phyloP scores from a whole-genome alignment of 768 basidiomycete species.

The Imleria badia region DNA sequence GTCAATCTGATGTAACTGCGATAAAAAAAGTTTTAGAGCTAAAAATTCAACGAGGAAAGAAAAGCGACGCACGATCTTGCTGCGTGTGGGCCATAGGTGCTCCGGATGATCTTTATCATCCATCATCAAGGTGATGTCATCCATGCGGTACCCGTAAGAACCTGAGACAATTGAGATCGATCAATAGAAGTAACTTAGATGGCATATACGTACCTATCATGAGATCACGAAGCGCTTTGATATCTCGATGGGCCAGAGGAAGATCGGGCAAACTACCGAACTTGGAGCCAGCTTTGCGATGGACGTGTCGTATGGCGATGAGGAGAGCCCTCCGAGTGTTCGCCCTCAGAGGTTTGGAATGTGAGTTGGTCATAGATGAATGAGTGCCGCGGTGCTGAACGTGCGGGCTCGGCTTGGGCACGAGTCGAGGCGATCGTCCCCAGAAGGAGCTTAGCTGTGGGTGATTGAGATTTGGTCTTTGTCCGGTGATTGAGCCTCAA shows the following conservation, averaged over 20 bases:
- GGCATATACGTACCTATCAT: slow-evolving; percentile 21
- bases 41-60: neutral
- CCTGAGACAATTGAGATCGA: slow-evolving; percentile 23
- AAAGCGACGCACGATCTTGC: slow-evolving; percentile 41
- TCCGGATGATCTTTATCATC: slow-evolving; percentile 34
- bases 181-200: neutral
- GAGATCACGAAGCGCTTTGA: slow-evolving; percentile 2
- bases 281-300: neutral
- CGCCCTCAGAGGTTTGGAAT: neutral
- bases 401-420: neutral
- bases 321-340: slow-evolving; percentile 27
- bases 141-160: slow-evolving; percentile 36
- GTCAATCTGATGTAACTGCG: slow-evolving; percentile 40
- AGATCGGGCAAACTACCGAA: slow-evolving; percentile 7
- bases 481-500: too few species aligned
- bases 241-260: slow-evolving; percentile 22
- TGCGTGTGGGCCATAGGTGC: slow-evolving; percentile 40
- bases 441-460: neutral
- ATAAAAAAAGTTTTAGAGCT: neutral
- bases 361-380: neutral
- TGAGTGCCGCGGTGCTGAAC: too few species aligned
- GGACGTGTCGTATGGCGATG: slow-evolving; percentile 14
- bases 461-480: neutral
- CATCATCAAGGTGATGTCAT: slow-evolving; percentile 44
- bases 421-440: neutral